Evolutionary conservation across 2,329 filamentous ascomycete genomes (phyloP), one percentile per base, ranked within the genome.

Genomic region (Colletotrichum gigasporum): DNA sequence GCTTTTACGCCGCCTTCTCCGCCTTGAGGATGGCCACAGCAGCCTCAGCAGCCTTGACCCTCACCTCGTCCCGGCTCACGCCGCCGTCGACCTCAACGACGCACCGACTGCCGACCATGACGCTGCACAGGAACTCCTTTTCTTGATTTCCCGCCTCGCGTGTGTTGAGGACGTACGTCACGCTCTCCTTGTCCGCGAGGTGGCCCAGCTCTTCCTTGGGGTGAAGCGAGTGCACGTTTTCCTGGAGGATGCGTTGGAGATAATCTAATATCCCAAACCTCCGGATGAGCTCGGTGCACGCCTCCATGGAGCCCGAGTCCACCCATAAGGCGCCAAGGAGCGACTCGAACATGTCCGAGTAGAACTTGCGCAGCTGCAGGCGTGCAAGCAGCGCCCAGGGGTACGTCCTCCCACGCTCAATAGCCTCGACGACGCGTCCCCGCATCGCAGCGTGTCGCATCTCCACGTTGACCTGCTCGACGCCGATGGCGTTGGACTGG

Each of bases 311-410:
- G 0, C 91, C 91, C 0, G 83, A 91, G 74, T 98, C 96, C 18
- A 97, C 81, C 82, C 91, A 97, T 0, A 97, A 83, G 0, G 94
- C 94, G 0, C 92, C 95, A 0, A 98, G 76, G 0, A 96, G 74
- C 30, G 87, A 87, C 78, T 98, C 95, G 9, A 97, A 82, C 7
- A 97, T 78, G 74, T 97, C 94, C 0, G 91, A 95, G 76, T 91
- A 90, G 75, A 92, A 91, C 72, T 97, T 97, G 14, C 87, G 87
- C 0, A 89, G 83, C 12, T 84, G 82, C 1, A 96, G 80, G 0
- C 85, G 82, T 0, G 88, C 82, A 1, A 98, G 85, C 0, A 88
- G 76, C 2, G 86, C 81, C 95, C 95, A 98, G 0, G 95, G 96
- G 71, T 94, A 96, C 14, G 79, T 75, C 0, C 68, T 66, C 0